Evolutionary conservation across 306 rosid genomes (phyloP).

Genomic region (Abrus precatorius): DNA sequence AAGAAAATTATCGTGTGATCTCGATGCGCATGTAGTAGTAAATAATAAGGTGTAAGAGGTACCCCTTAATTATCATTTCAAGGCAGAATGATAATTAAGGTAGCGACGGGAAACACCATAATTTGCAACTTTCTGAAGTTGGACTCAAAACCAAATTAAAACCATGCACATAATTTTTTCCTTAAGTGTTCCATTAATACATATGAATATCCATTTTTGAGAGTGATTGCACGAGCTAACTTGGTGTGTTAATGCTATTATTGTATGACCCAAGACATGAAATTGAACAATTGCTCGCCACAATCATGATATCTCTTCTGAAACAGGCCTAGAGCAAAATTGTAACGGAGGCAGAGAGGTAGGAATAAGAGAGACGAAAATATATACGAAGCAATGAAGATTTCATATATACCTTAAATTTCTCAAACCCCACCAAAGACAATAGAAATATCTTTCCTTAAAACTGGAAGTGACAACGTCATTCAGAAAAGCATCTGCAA

Average conservation of each 20-base stretch:
- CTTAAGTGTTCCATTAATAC: background rate
- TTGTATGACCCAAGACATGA: background rate
- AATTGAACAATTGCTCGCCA: background rate
- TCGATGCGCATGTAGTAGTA: background rate
- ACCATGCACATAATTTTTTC: background rate
- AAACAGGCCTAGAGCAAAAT: background rate
- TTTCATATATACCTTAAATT: slow-evolving; percentile 74
- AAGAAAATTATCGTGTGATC: background rate
- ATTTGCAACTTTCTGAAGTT: background rate
- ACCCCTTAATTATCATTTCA: background rate
- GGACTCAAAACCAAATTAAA: background rate
- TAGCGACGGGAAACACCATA: no score
- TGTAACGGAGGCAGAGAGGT: background rate
- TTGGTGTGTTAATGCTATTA: background rate
- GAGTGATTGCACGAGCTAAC: background rate
- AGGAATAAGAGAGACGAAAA: background rate
- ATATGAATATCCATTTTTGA: background rate
- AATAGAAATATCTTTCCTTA: slow-evolving; percentile 70
- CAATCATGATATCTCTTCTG: background rate
- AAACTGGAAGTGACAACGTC: slow-evolving; percentile 71
- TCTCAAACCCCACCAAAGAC: slow-evolving; percentile 67
- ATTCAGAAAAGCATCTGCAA: slow-evolving; percentile 72
- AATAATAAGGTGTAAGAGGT: background rate
- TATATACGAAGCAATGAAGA: background rate
- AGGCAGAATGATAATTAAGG: no score